phyloP scores from a whole-genome alignment of 176 grass and related monocot species.

The Thalia dealbata region DNA sequence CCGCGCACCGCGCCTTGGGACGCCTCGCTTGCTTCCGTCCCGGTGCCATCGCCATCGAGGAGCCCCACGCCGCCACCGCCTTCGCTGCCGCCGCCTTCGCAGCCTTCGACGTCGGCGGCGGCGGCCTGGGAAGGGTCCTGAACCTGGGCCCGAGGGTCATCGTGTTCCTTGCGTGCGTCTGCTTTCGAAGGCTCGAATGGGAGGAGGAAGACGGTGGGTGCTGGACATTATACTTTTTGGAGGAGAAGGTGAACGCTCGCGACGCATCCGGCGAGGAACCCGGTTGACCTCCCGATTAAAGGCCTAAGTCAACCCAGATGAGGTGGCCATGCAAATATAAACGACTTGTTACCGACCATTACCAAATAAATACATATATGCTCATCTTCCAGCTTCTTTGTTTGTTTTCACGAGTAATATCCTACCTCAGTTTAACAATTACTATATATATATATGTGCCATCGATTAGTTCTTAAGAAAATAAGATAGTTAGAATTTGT shows the following conservation, averaged over 20 bases:
- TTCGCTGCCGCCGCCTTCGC: background rate
- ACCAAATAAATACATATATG: too few relatives aligned
- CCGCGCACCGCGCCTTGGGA: conserved; percentile 22
- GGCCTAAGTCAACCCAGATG: too few relatives aligned
- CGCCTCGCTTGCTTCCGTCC: conserved; percentile 9
- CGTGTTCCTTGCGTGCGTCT: background rate
- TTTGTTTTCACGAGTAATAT: too few relatives aligned
- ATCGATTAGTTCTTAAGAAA: too few relatives aligned
- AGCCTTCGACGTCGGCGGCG: background rate
- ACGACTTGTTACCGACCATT: too few relatives aligned
- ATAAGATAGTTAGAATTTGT: too few relatives aligned
- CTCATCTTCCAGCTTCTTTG: too few relatives aligned
- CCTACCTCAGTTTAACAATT: too few relatives aligned
- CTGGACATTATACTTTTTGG: too few relatives aligned
- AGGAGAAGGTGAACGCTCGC: background rate
- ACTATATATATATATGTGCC: too few relatives aligned
- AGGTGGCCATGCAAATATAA: too few relatives aligned
- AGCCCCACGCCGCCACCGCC: background rate
- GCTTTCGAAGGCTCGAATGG: background rate
- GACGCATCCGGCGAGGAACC: background rate
- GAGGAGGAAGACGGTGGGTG: background rate
- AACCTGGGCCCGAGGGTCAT: background rate
- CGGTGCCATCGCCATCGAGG: too few relatives aligned
- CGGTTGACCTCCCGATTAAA: background rate
- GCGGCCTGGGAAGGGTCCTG: background rate